Evolutionary conservation across 2,329 filamentous ascomycete species (phyloP).

Genomic region (Exophiala sp.): DNA sequence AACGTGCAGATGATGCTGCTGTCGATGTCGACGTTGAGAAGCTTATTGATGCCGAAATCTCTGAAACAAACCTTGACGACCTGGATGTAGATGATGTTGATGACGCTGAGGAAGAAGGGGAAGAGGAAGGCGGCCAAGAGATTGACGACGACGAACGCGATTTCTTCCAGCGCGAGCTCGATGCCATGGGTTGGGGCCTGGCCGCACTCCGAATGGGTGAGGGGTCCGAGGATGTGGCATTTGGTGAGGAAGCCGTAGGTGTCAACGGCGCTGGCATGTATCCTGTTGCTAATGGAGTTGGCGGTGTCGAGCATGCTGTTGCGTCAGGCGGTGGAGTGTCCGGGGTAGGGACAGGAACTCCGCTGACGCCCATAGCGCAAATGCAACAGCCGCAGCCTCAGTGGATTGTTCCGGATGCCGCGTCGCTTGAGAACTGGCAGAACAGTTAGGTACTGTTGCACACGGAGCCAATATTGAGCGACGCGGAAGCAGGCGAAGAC

Average conservation of each 20-base stretch:
- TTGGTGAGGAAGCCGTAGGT: slow-evolving; percentile 27
- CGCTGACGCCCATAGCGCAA: slow-evolving; percentile 8
- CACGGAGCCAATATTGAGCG: not conserved
- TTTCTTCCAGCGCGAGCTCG: slow-evolving; percentile 71
- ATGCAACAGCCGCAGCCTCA: slow-evolving; percentile 10
- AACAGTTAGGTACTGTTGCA: slow-evolving; percentile 20
- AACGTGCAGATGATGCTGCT: slow-evolving; percentile 33
- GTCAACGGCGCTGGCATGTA: slow-evolving; percentile 11
- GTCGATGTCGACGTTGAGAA: slow-evolving; percentile 7
- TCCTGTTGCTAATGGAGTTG: slow-evolving; percentile 10
- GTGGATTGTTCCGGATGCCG: slow-evolving; percentile 21
- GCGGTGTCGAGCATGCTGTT: not conserved
- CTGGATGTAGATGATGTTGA: slow-evolving; percentile 1
- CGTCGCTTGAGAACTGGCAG: slow-evolving; percentile 22
- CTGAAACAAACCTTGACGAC: not conserved
- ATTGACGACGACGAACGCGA: slow-evolving; percentile 67
- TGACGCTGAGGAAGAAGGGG: too few species aligned
- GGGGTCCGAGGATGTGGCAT: slow-evolving; percentile 25
- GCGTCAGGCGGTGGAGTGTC: not conserved
- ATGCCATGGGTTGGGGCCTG: slow-evolving; percentile 57
- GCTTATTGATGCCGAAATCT: not conserved
- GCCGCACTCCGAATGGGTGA: slow-evolving; percentile 28
- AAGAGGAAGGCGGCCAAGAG: slow-evolving; percentile 41
- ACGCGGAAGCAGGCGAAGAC: not conserved
- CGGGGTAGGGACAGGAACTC: not conserved